phyloP scores from a whole-genome alignment of 2,329 filamentous ascomycete species.

The Fusarium veterinarium region DNA sequence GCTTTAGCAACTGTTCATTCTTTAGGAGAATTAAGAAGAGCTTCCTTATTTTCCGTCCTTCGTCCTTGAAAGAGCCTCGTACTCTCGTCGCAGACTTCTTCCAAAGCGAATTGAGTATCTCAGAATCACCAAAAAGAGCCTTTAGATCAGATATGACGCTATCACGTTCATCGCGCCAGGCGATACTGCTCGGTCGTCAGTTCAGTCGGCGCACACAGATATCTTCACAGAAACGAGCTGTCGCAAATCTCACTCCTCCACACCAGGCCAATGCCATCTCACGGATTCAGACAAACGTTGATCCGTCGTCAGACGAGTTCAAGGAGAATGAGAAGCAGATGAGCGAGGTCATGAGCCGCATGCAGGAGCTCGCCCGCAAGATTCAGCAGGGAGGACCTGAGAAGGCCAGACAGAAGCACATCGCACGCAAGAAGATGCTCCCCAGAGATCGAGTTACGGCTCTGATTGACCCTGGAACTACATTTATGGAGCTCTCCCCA shows the following conservation, averaged over 20 bases:
- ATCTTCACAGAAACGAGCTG: constrained; percentile 51
- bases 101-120: background rate
- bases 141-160: constrained; percentile 56
- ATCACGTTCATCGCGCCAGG: constrained; percentile 59
- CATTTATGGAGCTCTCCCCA: constrained; percentile 94
- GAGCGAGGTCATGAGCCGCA: constrained; percentile 74
- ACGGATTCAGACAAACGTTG: constrained; percentile 78
- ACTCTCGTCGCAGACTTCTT: background rate
- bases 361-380: constrained; percentile 76
- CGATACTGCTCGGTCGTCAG: constrained; percentile 54
- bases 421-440: constrained; percentile 92
- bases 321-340: constrained; percentile 84
- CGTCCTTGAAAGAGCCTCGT: constrained; percentile 21
- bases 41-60: background rate
- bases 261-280: constrained; percentile 88
- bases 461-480: constrained; percentile 87
- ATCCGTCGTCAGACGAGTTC: constrained; percentile 81
- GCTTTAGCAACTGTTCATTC: constrained; percentile 11
- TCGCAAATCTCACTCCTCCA: constrained; percentile 82
- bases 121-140: constrained; percentile 2
- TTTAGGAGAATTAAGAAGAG: constrained; percentile 22
- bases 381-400: constrained; percentile 81
- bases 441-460: constrained; percentile 89
- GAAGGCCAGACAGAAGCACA: constrained; percentile 88
- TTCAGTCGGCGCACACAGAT: constrained; percentile 49